Evolutionary conservation across 108 stramenopile species (phyloP), one percentile per base, ranked within the genome.

Genomic region (Cyclostephanos tholiformis): DNA sequence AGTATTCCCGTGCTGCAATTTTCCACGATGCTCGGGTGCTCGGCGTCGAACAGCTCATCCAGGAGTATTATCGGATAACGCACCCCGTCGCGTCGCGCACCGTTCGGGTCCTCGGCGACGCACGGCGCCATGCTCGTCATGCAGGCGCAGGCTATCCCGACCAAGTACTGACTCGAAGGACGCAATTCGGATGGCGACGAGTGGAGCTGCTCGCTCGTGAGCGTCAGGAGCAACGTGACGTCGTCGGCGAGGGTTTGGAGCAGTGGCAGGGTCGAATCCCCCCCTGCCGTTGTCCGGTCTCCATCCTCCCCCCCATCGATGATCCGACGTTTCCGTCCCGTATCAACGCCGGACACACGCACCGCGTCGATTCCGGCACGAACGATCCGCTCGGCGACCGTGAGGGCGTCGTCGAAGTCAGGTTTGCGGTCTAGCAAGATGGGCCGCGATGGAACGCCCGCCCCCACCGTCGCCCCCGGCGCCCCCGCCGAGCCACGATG

Each of bases 31-130:
- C 67, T 80, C 2, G 79, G 59, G 63, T 55, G 57, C 32, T 82
- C 81, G 7, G 60, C 38, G 36, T 82, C 81, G 38, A 78, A 74
- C 29, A 82, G 48, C 39, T 82, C 81, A 25, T 82, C 81, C 36
- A 82, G 48, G 13, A 82, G 50, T 29, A 82, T 52, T 10, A 82
- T 78, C 38, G 81, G 81, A 62, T 69, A 80, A 7, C 60, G 53
- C 10, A 77, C 64, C 19, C 51, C 49, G 53, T 35, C 32, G 2
- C 14, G 2, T 41, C 41, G 17, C 22, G 32, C 23, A 4, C 39
- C 26, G 48, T 71, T 14, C 8, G 49, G 16, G 23, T 50, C 29
- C 29, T 25, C 2, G 27, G 39, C 48, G 41, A 71, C 48, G 43
- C 69, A 39, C 39, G 79, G 74, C n/a, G 76, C 55, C 22, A 72